These are phyloP conservation scores for Scenedesmus sp. DNA, from an alignment of 163 green algal species.

Conservation along the genomic window DNA sequence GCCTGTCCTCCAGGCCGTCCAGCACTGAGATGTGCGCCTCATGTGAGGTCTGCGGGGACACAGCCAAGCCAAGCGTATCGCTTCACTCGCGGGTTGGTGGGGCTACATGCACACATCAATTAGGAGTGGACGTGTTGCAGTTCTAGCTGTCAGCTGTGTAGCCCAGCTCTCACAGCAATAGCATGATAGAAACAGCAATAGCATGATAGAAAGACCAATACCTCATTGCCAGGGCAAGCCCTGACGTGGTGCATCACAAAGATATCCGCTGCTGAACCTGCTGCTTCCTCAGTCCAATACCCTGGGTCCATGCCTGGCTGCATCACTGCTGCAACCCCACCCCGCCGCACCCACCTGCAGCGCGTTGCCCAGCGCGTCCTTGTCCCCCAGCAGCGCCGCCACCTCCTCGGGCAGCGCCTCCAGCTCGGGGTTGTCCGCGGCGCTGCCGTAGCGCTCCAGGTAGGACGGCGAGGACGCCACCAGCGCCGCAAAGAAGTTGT, in stretches of 20 bases:
- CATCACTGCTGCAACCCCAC: too few species aligned
- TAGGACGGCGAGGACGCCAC: slow-evolving; percentile 34
- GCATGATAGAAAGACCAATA: too few species aligned
- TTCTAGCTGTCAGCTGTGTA: too few species aligned
- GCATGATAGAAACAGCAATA: too few species aligned
- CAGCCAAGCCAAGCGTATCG: neutral
- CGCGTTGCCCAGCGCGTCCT: slow-evolving; percentile 78
- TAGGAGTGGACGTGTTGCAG: neutral
- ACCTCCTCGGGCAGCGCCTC: slow-evolving; percentile 66
- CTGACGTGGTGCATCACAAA: too few species aligned
- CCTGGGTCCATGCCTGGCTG: neutral
- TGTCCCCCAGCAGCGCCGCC: slow-evolving; percentile 71
- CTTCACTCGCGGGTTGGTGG: too few species aligned
- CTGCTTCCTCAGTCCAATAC: neutral
- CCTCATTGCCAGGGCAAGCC: too few species aligned
- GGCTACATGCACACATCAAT: neutral
- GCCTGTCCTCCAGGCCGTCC: slow-evolving; percentile 81
- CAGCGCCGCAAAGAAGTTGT: slow-evolving; percentile 71
- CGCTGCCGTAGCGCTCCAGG: slow-evolving; percentile 44
- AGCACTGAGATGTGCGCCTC: slow-evolving; percentile 80
- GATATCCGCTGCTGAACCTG: neutral
- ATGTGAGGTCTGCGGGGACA: slow-evolving; percentile 70
- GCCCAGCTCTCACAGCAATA: too few species aligned
- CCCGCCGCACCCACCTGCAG: slow-evolving; percentile 59
- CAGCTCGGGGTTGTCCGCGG: slow-evolving; percentile 49